Conservation (phyloP, 2,329 filamentous ascomycete species). For the Colletotrichum sp. region DNA sequence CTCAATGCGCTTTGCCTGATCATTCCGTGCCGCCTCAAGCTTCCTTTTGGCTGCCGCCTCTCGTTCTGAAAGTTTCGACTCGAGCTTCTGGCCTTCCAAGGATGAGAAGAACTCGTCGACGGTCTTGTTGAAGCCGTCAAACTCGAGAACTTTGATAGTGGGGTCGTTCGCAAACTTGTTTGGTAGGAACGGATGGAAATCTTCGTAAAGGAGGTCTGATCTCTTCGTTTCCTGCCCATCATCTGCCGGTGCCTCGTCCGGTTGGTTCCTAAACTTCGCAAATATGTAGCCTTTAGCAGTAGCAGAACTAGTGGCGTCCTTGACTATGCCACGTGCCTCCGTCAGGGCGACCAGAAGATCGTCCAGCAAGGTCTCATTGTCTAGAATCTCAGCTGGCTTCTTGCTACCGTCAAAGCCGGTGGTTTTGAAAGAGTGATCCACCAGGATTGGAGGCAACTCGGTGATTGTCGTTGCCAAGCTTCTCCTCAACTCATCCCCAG, state of each 20-base stretch:
- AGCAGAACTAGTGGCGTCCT: slow-evolving; percentile 69
- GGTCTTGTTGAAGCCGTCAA: slow-evolving; percentile 87
- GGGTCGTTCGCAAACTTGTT: slow-evolving; percentile 75
- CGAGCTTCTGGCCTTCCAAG: slow-evolving; percentile 89
- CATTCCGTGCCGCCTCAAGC: slow-evolving; percentile 80
- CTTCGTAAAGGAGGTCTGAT: slow-evolving; percentile 76
- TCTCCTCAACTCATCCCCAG: slow-evolving; percentile 76
- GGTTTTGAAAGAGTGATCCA: slow-evolving; percentile 82
- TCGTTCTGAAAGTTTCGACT: slow-evolving; percentile 80
- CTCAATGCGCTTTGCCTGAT: slow-evolving; percentile 85
- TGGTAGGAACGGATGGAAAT: slow-evolving; percentile 93
- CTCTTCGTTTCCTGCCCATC: slow-evolving; percentile 41
- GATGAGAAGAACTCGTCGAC: slow-evolving; percentile 98
- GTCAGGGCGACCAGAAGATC: slow-evolving; percentile 71
- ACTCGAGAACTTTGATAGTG: slow-evolving; percentile 71
- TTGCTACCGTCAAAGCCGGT: slow-evolving; percentile 71
- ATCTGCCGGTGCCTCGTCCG: slow-evolving; percentile 24
- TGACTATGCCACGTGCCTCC: slow-evolving; percentile 72
- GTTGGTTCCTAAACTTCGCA: slow-evolving; percentile 61
- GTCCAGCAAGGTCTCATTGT: slow-evolving; percentile 66
- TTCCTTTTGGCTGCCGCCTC: slow-evolving; percentile 84
- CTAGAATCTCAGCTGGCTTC: slow-evolving; percentile 72
- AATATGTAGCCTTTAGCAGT: slow-evolving; percentile 85
- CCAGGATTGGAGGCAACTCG: slow-evolving; percentile 84
- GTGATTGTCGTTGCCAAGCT: slow-evolving; percentile 83